Conservation (phyloP, 805 yeast species). For the Nakazawaea holstii region DNA sequence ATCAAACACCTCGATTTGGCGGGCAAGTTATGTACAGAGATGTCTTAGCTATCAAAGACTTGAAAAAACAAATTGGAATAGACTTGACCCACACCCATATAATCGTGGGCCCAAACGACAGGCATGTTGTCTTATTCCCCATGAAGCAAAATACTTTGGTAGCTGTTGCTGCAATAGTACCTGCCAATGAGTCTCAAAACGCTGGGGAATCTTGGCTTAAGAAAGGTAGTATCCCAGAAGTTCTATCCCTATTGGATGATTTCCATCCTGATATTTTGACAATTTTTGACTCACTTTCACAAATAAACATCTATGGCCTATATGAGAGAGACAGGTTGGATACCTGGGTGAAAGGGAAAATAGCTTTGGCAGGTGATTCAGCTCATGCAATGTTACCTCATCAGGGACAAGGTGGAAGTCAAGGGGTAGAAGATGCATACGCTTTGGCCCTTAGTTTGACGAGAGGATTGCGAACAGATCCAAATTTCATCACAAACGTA, state of each 20-base stretch:
- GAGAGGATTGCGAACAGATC: neutral
- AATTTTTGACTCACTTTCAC: neutral
- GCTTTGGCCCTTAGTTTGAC: constrained; percentile 1
- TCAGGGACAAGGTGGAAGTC: constrained; percentile 7
- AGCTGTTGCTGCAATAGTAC: neutral
- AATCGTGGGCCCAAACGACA: neutral
- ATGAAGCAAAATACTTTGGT: neutral
- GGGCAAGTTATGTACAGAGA: neutral
- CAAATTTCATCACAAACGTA: neutral
- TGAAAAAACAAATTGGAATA: neutral
- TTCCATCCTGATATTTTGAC: neutral
- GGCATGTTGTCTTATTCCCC: neutral
- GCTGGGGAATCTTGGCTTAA: constrained; percentile 6
- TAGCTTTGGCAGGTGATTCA: constrained; percentile 6
- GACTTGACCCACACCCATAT: neutral
- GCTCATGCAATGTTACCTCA: constrained; percentile 6
- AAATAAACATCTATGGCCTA: constrained; percentile 1
- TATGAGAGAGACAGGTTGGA: neutral
- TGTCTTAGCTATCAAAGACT: neutral
- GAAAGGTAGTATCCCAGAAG: neutral
- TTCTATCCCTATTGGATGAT: neutral
- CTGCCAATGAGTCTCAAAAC: neutral
- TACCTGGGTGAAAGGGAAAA: constrained; percentile 2
- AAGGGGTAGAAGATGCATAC: constrained; percentile 4
- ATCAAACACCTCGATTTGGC: neutral